These are phyloP conservation scores for Pisolithus tinctorius DNA, from an alignment of 768 basidiomycete species.

Conservation along the genomic window DNA sequence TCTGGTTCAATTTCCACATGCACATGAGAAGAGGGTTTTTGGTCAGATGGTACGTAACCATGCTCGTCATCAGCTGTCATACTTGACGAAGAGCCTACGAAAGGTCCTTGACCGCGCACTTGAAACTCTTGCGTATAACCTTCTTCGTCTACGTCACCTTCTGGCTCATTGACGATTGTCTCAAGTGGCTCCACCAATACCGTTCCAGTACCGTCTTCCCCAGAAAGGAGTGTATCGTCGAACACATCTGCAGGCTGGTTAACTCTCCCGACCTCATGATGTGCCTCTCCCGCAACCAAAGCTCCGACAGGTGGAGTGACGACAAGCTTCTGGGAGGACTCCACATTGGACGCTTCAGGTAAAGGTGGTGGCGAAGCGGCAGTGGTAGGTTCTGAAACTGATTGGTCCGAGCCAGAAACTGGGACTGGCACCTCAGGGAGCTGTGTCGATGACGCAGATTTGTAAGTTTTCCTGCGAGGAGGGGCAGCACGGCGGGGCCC, in stretches of 20 bases:
- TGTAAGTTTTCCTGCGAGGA: conserved; percentile 59
- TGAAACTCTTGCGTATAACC: not conserved
- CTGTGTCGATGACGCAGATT: conserved; percentile 36
- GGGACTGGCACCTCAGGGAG: conserved; percentile 23
- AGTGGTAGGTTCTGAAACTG: not conserved
- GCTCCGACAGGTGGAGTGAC: conserved; percentile 1
- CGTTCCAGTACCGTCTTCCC: not conserved
- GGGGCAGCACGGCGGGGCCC: conserved; percentile 70
- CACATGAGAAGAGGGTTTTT: not conserved
- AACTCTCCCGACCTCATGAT: conserved; percentile 9
- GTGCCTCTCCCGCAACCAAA: conserved; percentile 4
- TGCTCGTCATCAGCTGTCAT: conserved; percentile 1
- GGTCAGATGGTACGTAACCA: not conserved
- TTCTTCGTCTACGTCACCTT: not conserved
- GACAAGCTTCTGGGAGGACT: conserved; percentile 1
- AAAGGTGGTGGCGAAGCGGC: not conserved
- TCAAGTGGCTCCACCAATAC: conserved; percentile 2
- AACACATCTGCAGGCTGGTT: not conserved
- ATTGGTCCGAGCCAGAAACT: conserved; percentile 1
- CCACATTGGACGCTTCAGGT: not conserved
- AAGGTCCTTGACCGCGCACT: conserved; percentile 7
- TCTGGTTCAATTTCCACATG: conserved; percentile 5
- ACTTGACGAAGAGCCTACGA: conserved; percentile 3
- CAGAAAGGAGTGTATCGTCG: not conserved
- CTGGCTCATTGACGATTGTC: conserved; percentile 4